These are phyloP conservation scores for Vicia faba DNA, from an alignment of 306 rosid species.

Conservation along the genomic window DNA sequence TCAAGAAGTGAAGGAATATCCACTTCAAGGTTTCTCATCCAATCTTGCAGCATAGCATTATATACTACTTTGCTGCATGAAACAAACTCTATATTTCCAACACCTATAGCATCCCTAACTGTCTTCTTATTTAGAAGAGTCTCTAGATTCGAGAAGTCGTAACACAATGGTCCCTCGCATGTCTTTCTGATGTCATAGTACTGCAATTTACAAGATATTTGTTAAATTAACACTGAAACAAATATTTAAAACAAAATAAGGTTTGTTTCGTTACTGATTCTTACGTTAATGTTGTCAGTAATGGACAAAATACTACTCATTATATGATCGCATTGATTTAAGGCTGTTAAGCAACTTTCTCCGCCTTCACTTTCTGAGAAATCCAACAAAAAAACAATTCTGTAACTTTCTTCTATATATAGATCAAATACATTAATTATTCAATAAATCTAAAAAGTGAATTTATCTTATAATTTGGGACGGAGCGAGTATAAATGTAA, in stretches of 20 bases:
- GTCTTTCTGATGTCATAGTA: conserved; percentile 78
- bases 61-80: conserved; percentile 71
- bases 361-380: conserved; percentile 62
- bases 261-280: conserved; percentile 10
- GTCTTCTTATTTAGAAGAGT: conserved; percentile 47
- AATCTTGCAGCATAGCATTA: conserved; percentile 36
- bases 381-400: no score
- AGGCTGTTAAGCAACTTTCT: conserved; percentile 47
- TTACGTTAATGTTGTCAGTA: conserved; percentile 58
- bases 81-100: conserved; percentile 60
- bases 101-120: conserved; percentile 70
- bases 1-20: no score
- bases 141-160: conserved; percentile 80
- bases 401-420: no score
- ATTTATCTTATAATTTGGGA: no score
- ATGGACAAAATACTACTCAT: conserved; percentile 45
- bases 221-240: not conserved
- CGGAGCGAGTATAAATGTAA: no score
- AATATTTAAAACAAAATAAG: not conserved
- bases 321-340: conserved; percentile 43
- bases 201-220: conserved; percentile 45
- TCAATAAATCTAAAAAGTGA: no score
- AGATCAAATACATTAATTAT: no score
- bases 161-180: conserved; percentile 70
- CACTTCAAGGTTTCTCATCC: no score